Evolutionary conservation across 2,329 filamentous ascomycete genomes (phyloP), one percentile per base, ranked within the genome.

Genomic region (Diaporthe vexans): DNA sequence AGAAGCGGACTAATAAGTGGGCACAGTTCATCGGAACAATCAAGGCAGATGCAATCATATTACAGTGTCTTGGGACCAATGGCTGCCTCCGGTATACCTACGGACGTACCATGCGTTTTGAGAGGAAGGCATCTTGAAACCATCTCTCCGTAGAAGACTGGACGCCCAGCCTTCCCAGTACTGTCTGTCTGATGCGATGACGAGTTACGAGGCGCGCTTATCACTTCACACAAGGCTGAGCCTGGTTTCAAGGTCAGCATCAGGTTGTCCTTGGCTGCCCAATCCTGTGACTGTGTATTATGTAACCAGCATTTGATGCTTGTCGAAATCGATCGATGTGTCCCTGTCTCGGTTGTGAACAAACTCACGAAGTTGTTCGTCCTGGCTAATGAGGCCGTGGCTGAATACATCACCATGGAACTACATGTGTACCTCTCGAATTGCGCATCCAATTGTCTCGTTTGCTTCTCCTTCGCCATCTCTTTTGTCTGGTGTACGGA

Each of bases 101-200:
- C 33, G 9, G n/a, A 54, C 26, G 21, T 37, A 29, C 46, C 29
- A 54, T 54, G 48, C 33, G 15, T 37, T 52, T 68, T 26, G 63
- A 24, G n/a, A 26, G 48, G n/a, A 40, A 54, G 46, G 10, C 63
- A 26, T 54, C 63, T 54, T 68, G 63, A 68, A 68, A 68, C 63
- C 37, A n/a, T 54, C 15, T 26, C 5, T 19, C n/a, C n/a, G 5
- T 33, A 54, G 46, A 67, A 52, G 46, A 37, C 63, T 67, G 46
- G 63, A 67, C 46, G 63, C 63, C 63, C 63, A 67, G 63, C 29
- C 46, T 19, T n/a, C 8, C 29, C 21, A 21, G 46, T 26, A 8
- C 43, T 17, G 63, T 33, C 19, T 21, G 29, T 19, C 13, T 48
- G 21, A 11, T 29, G 29, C 19, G 46, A 67, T 17, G 46, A 67